These are phyloP conservation scores for Tricladium varicosporioides DNA, from an alignment of 2,329 filamentous ascomycete species.

Conservation along the genomic window DNA sequence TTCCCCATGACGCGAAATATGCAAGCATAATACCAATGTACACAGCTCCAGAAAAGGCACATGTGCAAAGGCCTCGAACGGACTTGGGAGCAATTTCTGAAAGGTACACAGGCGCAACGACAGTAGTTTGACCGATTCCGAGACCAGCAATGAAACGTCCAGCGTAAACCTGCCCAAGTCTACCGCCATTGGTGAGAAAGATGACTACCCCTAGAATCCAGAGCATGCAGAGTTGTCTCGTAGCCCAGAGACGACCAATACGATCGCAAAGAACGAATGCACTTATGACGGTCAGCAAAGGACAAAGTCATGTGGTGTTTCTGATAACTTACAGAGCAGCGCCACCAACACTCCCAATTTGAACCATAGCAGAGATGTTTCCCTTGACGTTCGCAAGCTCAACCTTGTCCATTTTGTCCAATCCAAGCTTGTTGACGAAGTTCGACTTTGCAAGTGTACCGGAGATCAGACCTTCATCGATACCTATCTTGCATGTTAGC, in stretches of 20 bases:
- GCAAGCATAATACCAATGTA: conserved; percentile 77
- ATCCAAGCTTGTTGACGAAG: conserved; percentile 60
- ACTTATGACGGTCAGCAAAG: background rate
- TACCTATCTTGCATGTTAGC: conserved; percentile 37
- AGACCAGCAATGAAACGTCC: conserved; percentile 63
- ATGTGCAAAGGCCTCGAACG: conserved; percentile 71
- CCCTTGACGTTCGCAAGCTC: conserved; percentile 67
- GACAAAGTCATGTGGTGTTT: background rate
- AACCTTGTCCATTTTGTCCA: conserved; percentile 48
- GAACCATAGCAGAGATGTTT: conserved; percentile 80
- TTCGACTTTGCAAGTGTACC: conserved; percentile 67
- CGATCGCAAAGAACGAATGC: conserved; percentile 54
- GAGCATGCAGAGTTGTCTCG: conserved; percentile 53
- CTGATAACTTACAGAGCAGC: conserved; percentile 53
- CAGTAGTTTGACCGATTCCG: conserved; percentile 65
- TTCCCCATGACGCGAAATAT: conserved; percentile 72
- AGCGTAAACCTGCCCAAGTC: conserved; percentile 57
- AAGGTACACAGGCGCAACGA: conserved; percentile 69
- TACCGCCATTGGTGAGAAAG: conserved; percentile 56
- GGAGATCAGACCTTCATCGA: conserved; percentile 75
- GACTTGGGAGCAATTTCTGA: conserved; percentile 69
- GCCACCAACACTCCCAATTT: conserved; percentile 72
- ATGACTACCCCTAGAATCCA: conserved; percentile 59
- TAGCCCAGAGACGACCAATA: conserved; percentile 62
- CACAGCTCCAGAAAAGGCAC: conserved; percentile 67